Evolutionary conservation across 495 filamentous ascomycete species (phyloP).

Genomic region (Neurospora intermedia): DNA sequence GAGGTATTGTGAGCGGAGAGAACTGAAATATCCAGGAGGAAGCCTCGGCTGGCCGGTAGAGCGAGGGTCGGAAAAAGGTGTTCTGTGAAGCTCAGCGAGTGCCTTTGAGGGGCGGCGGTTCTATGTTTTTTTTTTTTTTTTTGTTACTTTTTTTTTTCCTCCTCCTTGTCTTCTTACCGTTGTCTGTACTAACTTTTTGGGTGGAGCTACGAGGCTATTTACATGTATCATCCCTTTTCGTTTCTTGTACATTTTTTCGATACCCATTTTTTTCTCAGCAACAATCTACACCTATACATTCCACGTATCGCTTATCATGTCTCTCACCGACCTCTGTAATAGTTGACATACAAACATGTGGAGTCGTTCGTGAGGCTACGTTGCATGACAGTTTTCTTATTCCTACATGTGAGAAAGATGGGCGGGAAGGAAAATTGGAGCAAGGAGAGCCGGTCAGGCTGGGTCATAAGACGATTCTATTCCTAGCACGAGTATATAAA

Average conservation of each 20-base stretch:
- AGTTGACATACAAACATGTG: background rate
- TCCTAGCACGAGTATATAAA: no score
- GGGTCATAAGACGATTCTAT: no score
- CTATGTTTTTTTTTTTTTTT: background rate
- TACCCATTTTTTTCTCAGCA: background rate
- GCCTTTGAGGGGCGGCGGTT: background rate
- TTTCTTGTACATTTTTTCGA: background rate
- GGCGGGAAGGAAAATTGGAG: background rate
- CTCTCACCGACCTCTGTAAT: background rate
- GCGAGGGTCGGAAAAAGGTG: background rate
- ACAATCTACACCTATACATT: background rate
- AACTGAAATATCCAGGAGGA: background rate
- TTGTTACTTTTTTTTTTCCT: no score
- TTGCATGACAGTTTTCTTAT: background rate
- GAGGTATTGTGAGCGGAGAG: background rate
- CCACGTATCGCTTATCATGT: background rate
- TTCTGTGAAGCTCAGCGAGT: background rate
- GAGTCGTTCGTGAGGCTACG: background rate
- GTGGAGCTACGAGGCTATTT: background rate
- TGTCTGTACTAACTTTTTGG: background rate
- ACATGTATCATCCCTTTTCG: background rate
- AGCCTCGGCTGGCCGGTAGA: background rate
- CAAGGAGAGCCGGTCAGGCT: background rate
- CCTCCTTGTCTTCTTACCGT: background rate
- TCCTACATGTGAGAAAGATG: background rate